Base-by-base conservation (phyloP, 306 rosid species). In the Sophora flavescens region DNA sequence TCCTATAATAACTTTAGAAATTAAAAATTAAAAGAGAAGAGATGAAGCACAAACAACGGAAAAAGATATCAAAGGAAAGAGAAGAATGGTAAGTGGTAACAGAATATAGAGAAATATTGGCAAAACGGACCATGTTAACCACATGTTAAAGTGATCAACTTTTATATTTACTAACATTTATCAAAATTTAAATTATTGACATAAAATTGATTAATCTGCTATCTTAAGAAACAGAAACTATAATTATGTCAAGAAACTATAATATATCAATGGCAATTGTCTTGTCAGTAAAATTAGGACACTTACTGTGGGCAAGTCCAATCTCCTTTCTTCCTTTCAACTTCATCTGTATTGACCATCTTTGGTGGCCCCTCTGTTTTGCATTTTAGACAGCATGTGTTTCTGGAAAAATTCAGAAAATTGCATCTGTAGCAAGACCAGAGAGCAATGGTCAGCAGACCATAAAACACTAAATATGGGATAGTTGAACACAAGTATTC, bases 331-430 rank as follows among this genome's bases (percentile, higher is more conserved):
- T 92, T 91, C 90, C 68, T 88, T 83, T 84, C 87, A 75, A 84
- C 79, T 65, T 72, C 74, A 41, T 51, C 72, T 33, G 11, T 18
- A 52, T 4, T 50, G 41, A 56, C 61, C 73, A 70, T 83, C 62
- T 83, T 79, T 8, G 87, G 86, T 6, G 93, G 93, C 71, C 97
- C 89, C 67, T 84, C 87, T 53, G 85, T 68, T 68, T 87, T 72
- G 81, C 99, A 96, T 89, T 92, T 78, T 51, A 86, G 80, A 88
- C 99, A 96, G 47, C 38, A 48, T 11, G 33, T n/a, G 63, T 96
- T 96, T 85, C 90, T 84, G n/a, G 91, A 68, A 75, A 96, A 96
- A 74, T 96, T 96, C 86, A 89, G 65, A 87, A 87, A 95, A n/a
- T 51, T 52, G 78, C 99, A 95, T 63, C 99, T 95, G 97, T 58